Evolutionary conservation across 139 green algal species (phyloP).

Genomic region (Mesotaenium endlicherianum): DNA sequence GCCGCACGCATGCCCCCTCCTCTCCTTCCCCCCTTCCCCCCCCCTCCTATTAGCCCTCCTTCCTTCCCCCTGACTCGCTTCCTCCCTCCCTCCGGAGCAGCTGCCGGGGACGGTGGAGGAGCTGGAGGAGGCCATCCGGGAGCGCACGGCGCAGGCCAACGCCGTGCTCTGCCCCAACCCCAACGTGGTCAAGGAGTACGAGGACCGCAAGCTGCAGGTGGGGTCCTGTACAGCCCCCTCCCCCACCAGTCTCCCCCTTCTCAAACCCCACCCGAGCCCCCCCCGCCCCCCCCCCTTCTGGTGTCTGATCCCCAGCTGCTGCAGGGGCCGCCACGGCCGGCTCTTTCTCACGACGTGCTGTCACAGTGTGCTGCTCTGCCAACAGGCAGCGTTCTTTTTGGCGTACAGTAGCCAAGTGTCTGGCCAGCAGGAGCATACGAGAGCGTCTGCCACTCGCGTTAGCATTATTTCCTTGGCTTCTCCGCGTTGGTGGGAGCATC

Average conservation of each 20-base stretch:
- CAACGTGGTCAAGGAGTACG: conserved; percentile 63
- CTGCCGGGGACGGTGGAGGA: conserved; percentile 45
- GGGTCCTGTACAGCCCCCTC: neutral
- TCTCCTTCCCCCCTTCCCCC: neutral
- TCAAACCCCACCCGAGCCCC: too few species aligned
- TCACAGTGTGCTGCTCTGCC: too few species aligned
- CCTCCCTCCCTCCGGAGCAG: neutral
- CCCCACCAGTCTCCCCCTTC: neutral
- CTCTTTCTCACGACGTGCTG: too few species aligned
- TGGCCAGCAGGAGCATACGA: too few species aligned
- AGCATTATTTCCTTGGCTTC: too few species aligned
- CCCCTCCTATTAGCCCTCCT: neutral
- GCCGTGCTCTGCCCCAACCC: conserved; percentile 71
- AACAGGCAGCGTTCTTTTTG: too few species aligned
- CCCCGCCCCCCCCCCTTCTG: too few species aligned
- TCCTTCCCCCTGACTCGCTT: neutral
- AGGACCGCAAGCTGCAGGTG: conserved; percentile 33
- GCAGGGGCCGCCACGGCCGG: too few species aligned
- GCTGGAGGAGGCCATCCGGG: conserved; percentile 42
- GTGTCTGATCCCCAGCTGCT: too few species aligned
- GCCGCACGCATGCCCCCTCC: neutral
- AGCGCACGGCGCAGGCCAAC: conserved; percentile 29
- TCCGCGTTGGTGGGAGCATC: too few species aligned
- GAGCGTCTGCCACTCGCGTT: too few species aligned
- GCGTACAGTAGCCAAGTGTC: too few species aligned